Evolutionary conservation across 371 early-diverging fungal genomes (phyloP), one percentile per base, ranked within the genome.

Genomic region (Apophysomyces trapeziformis): DNA sequence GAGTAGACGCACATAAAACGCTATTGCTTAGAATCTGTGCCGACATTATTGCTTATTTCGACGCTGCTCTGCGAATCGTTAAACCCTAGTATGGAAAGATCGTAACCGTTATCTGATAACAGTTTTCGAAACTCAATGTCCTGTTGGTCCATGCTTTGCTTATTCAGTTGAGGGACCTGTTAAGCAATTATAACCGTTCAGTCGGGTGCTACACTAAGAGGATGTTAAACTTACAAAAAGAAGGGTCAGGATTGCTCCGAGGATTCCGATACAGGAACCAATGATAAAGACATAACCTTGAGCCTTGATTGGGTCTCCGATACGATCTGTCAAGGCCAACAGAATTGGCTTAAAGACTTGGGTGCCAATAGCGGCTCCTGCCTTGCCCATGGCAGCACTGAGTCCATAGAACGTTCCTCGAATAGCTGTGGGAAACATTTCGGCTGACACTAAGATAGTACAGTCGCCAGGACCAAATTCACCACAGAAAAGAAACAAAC

Each of bases 391-490:
- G 37, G 84, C 85, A 44, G 86, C 86, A 14, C 82, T 80, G 60
- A 85, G 73, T 38, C 86, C 85, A 60, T 81, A 85, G 69, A 80
- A 77, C 26, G 82, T 82, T n/a, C 86, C 86, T 58, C 86, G 82
- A 46, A 86, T 78, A 18, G 85, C 83, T n/a, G 86, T 86, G 13
- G 85, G 85, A 69, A 80, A 86, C 46, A 80, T 72, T 76, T 86
- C 85, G 35, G 80, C 77, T 12, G 85, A 75, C 57, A 83, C 78
- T 38, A 82, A 71, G 41, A 80, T 79, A 14, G 80, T 75, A 69
- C 80, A 80, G 41, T 82, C 80, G 63, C 87, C 87, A 45, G 86
- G 86, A 58, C 87, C 87, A 61, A 85, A 82, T 67, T 87, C 84
- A 54, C 84, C 84, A 61, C 81, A 76, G 61, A 76, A 73, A 67